A percentile compares a stretch with the other conserved stretches of the same genome.
Evolutionary conservation across 2,329 filamentous ascomycete species (phyloP).

Genomic region (Cladobotryum mycophilum): DNA sequence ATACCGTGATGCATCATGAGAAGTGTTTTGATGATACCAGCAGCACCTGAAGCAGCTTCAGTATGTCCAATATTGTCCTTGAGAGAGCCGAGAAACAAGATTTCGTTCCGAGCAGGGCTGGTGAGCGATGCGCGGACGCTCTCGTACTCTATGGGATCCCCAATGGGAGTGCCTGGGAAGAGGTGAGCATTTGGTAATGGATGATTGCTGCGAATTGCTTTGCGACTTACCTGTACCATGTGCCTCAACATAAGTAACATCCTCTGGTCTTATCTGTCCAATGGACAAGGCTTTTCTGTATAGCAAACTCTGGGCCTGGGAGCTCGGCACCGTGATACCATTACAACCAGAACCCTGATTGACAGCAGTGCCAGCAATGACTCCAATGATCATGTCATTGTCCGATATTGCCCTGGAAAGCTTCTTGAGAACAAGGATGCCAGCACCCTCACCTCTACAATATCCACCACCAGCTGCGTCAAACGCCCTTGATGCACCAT

Average conservation of each 20-base stretch:
- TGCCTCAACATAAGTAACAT: conserved; percentile 30
- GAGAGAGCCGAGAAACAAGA: conserved; percentile 16
- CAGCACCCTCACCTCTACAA: conserved; percentile 44
- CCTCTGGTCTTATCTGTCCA: conserved; percentile 12
- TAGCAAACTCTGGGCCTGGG: conserved; percentile 5
- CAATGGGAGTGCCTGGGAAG: conserved; percentile 38
- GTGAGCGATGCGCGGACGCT: conserved; percentile 13
- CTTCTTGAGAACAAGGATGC: conserved; percentile 40
- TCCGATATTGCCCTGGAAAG: conserved; percentile 40
- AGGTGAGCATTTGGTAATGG: too few species aligned
- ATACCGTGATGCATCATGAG: conserved; percentile 31
- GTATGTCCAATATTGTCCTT: conserved; percentile 23
- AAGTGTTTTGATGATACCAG: conserved; percentile 41
- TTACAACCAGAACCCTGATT: conserved; percentile 38
- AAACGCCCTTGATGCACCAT: conserved; percentile 28
- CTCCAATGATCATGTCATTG: conserved; percentile 37
- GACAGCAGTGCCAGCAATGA: conserved; percentile 31
- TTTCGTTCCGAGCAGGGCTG: conserved; percentile 10
- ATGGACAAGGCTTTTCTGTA: conserved; percentile 29
- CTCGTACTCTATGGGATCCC: conserved; percentile 42
- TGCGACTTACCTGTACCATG: conserved; percentile 36
- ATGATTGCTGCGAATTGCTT: too few species aligned
- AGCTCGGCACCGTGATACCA: conserved; percentile 37
- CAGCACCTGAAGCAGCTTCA: conserved; percentile 33
- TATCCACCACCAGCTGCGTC: conserved; percentile 42